These are phyloP conservation scores for Podospora pseudopauciseta DNA, from an alignment of 495 filamentous ascomycete genomes.

Conservation along the genomic window DNA sequence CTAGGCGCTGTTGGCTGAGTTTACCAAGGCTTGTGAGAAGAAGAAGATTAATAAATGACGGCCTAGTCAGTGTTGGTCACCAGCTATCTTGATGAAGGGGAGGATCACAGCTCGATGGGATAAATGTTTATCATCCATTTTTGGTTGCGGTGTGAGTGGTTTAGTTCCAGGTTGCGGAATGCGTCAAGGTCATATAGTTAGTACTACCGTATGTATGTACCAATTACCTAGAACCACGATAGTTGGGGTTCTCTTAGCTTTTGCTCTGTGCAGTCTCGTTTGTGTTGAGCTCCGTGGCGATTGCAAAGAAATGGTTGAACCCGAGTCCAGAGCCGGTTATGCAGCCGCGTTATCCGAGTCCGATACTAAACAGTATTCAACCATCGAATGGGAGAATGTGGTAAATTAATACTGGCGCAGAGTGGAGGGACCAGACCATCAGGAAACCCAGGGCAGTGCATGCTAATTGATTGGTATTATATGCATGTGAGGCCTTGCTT, in stretches of 20 bases:
- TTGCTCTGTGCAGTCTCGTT: too few relatives aligned
- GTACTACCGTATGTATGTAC: too few relatives aligned
- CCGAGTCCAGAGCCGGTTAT: neutral
- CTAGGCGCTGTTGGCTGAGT: constrained; percentile 17
- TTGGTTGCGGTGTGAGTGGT: too few relatives aligned
- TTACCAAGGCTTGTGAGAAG: constrained; percentile 16
- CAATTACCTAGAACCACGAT: too few relatives aligned
- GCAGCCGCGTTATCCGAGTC: neutral
- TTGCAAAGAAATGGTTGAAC: too few relatives aligned
- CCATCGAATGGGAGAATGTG: neutral
- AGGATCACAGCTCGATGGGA: too few relatives aligned
- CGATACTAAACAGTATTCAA: neutral
- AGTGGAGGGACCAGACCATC: neutral
- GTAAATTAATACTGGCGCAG: neutral
- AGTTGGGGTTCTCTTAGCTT: too few relatives aligned
- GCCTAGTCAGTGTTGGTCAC: neutral
- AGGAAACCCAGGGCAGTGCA: neutral
- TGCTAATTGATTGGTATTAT: neutral
- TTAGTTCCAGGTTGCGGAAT: too few relatives aligned
- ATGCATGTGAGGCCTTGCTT: neutral
- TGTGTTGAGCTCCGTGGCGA: too few relatives aligned
- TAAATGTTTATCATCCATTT: too few relatives aligned
- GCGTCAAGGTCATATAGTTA: too few relatives aligned
- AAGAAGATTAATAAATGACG: neutral
- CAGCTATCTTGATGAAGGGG: too few relatives aligned